A percentile compares a stretch with the other conserved stretches of the same genome.
Evolutionary conservation across 148 eudicot genomes (phyloP).

Genomic region (Rhododendron griersonianum): DNA sequence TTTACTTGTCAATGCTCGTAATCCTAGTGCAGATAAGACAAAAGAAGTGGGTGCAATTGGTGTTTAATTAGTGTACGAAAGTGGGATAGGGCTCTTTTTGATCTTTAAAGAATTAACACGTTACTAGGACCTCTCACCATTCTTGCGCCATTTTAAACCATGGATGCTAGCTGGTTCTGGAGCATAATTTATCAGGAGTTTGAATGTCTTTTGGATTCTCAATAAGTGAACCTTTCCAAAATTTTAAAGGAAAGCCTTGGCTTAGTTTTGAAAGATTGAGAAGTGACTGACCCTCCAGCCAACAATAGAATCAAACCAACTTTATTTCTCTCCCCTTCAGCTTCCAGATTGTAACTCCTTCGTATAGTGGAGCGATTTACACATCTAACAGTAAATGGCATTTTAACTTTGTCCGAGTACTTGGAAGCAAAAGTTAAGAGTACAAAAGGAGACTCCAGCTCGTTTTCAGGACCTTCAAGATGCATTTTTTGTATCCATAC

Average conservation of each 20-base stretch:
- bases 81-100: neutral
- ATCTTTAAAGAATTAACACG: neutral
- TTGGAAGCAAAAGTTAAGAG: neutral
- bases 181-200: neutral
- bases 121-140: neutral
- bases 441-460: neutral
- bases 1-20: neutral
- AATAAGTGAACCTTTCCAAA: neutral
- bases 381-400: neutral
- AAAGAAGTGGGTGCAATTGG: neutral
- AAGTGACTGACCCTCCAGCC: neutral
- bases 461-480: neutral
- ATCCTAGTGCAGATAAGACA: neutral
- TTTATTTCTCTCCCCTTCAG: neutral
- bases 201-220: neutral
- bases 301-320: neutral
- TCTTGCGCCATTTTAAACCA: neutral
- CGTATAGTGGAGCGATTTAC: neutral
- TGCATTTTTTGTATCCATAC: neutral
- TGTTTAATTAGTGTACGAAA: neutral
- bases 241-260: neutral
- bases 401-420: neutral
- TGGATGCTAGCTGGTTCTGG: neutral
- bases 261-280: neutral
- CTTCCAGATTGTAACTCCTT: neutral